Evolutionary conservation across 2,329 filamentous ascomycete genomes (phyloP).

Genomic region (Fusarium camptoceras): DNA sequence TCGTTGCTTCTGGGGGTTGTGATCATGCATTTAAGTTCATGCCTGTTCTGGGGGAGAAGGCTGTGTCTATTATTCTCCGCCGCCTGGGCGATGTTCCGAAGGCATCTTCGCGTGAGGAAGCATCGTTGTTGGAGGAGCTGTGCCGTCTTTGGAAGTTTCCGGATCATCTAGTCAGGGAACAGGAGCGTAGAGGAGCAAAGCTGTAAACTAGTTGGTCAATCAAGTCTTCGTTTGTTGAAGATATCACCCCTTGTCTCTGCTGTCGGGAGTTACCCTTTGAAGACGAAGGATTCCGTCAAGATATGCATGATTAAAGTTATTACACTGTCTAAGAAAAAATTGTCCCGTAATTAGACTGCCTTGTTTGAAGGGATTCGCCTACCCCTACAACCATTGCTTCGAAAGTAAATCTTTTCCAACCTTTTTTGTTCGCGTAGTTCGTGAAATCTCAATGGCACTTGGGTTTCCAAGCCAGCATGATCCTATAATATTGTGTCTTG

Average conservation of each 20-base stretch:
- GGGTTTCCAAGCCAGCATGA: neutral
- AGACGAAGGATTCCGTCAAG: neutral
- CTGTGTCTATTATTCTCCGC: neutral
- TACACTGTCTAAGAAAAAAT: neutral
- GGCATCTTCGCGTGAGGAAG: neutral
- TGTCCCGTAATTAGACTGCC: neutral
- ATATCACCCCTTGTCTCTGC: neutral
- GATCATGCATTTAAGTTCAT: slow-evolving; percentile 2
- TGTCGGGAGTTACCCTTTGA: neutral
- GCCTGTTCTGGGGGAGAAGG: neutral
- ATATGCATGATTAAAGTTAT: neutral
- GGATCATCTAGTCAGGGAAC: neutral
- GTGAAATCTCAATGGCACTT: neutral
- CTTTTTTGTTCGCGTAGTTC: neutral
- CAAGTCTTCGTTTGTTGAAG: neutral
- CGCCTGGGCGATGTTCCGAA: neutral
- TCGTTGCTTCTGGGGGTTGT: neutral
- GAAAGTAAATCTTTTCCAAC: neutral
- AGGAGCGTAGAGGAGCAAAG: slow-evolving; percentile 1
- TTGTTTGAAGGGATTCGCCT: neutral
- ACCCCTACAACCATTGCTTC: neutral
- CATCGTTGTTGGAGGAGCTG: neutral
- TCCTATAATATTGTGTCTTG: neutral
- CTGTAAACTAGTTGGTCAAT: neutral
- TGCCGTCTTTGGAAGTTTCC: neutral